A percentile compares a stretch with the other conserved stretches of the same genome.
Conservation (phyloP, 1,284 basidiomycete genomes). For the Ceratorhiza oryzae-sativae region DNA sequence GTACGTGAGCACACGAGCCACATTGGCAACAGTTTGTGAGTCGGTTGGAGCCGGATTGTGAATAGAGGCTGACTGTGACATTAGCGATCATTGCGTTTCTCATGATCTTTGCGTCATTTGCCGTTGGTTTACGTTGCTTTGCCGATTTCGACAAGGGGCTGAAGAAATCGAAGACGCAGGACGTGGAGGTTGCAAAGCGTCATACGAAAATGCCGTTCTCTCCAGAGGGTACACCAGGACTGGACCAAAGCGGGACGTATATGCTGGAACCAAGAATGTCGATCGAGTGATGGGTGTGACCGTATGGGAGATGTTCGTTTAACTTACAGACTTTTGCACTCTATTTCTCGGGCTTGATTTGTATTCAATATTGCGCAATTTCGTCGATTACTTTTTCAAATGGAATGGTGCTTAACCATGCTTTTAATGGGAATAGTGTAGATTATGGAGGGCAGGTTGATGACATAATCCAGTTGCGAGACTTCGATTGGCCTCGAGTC, state of each 20-base stretch:
- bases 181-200: constrained; percentile 26
- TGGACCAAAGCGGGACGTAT: constrained; percentile 56
- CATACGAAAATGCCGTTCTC: constrained; percentile 54
- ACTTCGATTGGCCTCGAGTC: constrained; percentile 26
- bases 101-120: constrained; percentile 72
- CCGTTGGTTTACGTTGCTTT: constrained; percentile 77
- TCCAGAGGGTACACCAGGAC: constrained; percentile 59
- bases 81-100: constrained; percentile 76
- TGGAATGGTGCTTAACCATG: neutral
- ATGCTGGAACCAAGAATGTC: constrained; percentile 57
- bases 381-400: neutral
- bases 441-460: constrained; percentile 9
- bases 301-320: neutral
- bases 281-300: constrained; percentile 55
- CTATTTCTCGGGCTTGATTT: constrained; percentile 15
- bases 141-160: constrained; percentile 80
- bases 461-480: constrained; percentile 16
- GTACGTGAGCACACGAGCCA: constrained; percentile 74
- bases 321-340: constrained; percentile 9
- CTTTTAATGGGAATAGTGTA: neutral
- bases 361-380: neutral
- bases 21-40: constrained; percentile 81
- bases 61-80: constrained; percentile 7
- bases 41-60: constrained; percentile 39
- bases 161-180: constrained; percentile 63